Percentiles rank a stretch among this genome's conserved stretches.
These are phyloP conservation scores for Gardenia jasminoides DNA, from an alignment of 257 asterid genomes.

Conservation along the genomic window DNA sequence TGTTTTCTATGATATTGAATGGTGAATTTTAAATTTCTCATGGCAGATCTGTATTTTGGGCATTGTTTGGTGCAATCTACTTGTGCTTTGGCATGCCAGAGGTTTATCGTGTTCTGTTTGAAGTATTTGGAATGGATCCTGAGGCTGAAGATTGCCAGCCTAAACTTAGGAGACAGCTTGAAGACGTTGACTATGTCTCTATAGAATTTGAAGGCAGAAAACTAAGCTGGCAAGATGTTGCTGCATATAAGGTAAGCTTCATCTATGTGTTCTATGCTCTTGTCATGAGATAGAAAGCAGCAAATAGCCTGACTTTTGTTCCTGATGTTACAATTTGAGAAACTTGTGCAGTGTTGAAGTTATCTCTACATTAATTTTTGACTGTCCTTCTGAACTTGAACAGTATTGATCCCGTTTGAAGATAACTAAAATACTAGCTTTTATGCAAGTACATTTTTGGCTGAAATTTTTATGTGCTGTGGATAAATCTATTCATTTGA, in stretches of 20 bases:
- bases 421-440: background rate
- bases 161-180: conserved; percentile 87
- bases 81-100: conserved; percentile 98
- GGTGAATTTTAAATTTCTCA: conserved; percentile 8
- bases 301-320: background rate
- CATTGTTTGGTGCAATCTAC: conserved; percentile 96
- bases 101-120: conserved; percentile 93
- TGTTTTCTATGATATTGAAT: background rate
- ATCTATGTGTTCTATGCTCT: conserved; percentile 1
- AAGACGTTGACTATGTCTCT: conserved; percentile 89
- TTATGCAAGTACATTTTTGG: background rate
- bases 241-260: conserved; percentile 64
- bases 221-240: conserved; percentile 94
- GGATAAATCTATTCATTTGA: background rate
- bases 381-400: background rate
- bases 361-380: background rate
- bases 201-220: conserved; percentile 82
- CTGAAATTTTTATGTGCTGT: background rate
- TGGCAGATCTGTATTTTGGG: conserved; percentile 95
- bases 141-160: conserved; percentile 99
- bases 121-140: conserved; percentile 93
- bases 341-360: background rate
- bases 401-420: background rate
- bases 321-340: background rate
- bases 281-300: background rate